Conservation (phyloP, 768 basidiomycete species). For the Phylloporus sp. region DNA sequence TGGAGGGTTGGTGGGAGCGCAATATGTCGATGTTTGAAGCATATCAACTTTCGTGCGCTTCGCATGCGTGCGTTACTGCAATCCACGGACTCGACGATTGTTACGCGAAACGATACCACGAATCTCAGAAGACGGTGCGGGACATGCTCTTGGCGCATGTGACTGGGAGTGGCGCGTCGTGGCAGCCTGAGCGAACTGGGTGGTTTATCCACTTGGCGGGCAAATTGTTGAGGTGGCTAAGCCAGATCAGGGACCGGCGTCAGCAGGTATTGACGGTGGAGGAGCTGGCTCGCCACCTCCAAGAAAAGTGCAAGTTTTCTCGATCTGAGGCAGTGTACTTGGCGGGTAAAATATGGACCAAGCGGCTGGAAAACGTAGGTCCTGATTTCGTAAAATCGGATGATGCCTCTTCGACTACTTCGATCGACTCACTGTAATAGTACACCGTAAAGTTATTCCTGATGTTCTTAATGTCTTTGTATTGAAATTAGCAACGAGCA, state of each 20-base stretch:
- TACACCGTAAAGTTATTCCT: background rate
- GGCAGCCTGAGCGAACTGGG: constrained; percentile 18
- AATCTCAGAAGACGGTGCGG: constrained; percentile 29
- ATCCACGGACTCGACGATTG: constrained; percentile 23
- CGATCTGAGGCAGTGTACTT: constrained; percentile 18
- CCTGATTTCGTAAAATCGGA: constrained; percentile 24
- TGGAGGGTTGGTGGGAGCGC: constrained; percentile 33
- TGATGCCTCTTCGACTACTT: constrained; percentile 10
- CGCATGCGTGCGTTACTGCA: constrained; percentile 38
- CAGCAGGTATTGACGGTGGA: constrained; percentile 15
- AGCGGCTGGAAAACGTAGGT: constrained; percentile 15
- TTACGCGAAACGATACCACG: constrained; percentile 27
- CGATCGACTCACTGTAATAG: constrained; percentile 8
- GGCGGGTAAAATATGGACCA: constrained; percentile 22
- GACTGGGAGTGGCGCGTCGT: constrained; percentile 9
- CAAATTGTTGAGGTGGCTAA: constrained; percentile 17
- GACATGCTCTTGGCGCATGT: constrained; percentile 19
- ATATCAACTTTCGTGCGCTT: constrained; percentile 20
- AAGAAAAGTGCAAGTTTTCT: constrained; percentile 22
- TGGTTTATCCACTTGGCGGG: constrained; percentile 26
- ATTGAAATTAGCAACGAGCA: background rate
- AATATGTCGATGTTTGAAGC: constrained; percentile 31
- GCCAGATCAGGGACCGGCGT: constrained; percentile 10
- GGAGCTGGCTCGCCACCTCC: constrained; percentile 20
- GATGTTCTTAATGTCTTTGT: constrained; percentile 8